Percentiles rank a stretch among this genome's conserved stretches.
Conservation (phyloP, 139 green algal genomes). For the Volvox reticuliferus region DNA sequence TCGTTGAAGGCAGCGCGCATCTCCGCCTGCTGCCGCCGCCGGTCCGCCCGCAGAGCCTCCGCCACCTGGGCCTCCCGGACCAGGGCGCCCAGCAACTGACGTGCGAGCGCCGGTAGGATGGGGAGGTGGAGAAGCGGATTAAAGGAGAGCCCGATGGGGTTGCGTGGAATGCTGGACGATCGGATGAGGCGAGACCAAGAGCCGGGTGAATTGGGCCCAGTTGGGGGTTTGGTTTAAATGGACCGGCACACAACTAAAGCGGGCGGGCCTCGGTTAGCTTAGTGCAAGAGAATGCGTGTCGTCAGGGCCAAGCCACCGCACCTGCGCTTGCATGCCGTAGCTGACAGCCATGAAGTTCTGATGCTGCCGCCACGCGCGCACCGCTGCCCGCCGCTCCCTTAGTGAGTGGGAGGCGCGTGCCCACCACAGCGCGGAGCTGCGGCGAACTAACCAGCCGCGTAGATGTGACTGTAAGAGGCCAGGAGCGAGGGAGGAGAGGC, state of each 20-base stretch:
- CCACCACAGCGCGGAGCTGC: conserved; percentile 42
- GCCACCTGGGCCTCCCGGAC: conserved; percentile 32
- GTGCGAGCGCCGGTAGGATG: not conserved
- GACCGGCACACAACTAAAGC: no score
- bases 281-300: no score
- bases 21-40: conserved; percentile 11
- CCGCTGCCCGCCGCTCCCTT: conserved; percentile 10
- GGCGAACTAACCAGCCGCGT: conserved; percentile 43
- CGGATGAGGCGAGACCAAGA: not conserved
- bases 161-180: not conserved
- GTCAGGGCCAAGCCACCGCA: not conserved
- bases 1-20: conserved; percentile 5
- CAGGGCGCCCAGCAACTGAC: conserved; percentile 23
- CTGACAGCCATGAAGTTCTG: conserved; percentile 32
- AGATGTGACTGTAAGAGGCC: conserved; percentile 3
- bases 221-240: no score
- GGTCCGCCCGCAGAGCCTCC: not conserved
- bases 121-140: not conserved
- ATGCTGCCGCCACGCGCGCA: conserved; percentile 22
- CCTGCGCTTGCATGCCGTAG: conserved; percentile 46
- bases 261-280: no score
- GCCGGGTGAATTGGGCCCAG: no score
- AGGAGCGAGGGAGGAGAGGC: not conserved
- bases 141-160: not conserved
- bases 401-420: not conserved